Evolutionary conservation across 2,329 filamentous ascomycete species (phyloP).

Genomic region (Arthrobotrys iridis): DNA sequence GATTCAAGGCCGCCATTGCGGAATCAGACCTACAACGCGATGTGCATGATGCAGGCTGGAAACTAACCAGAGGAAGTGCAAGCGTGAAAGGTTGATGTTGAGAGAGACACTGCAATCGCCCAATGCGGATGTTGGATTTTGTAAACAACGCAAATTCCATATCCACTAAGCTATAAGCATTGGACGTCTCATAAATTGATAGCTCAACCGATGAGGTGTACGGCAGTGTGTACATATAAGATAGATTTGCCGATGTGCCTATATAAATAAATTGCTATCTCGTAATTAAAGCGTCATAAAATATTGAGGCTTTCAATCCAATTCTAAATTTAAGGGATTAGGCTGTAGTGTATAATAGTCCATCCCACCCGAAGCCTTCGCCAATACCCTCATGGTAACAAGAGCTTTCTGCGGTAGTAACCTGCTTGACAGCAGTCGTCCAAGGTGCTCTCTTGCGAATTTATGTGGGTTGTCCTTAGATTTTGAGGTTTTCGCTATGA

Average conservation of each 20-base stretch:
- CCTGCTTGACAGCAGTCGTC: not conserved
- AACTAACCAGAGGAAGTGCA: conserved; percentile 10
- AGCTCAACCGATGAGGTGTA: too few relatives aligned
- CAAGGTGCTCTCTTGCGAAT: conserved; percentile 9
- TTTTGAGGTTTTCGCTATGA: not conserved
- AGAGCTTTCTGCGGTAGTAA: conserved; percentile 30
- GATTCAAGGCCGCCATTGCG: not conserved
- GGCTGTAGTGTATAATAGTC: conserved; percentile 7
- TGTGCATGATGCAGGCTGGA: conserved; percentile 10
- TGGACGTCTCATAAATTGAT: too few relatives aligned
- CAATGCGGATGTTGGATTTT: not conserved
- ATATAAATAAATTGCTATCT: not conserved
- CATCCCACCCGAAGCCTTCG: conserved; percentile 16
- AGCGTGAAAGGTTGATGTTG: conserved; percentile 14
- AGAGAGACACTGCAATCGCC: not conserved
- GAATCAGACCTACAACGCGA: conserved; percentile 10
- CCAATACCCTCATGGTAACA: conserved; percentile 27
- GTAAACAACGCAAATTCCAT: not conserved
- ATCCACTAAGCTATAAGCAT: too few relatives aligned
- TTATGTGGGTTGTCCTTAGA: not conserved
- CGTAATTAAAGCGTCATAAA: too few relatives aligned
- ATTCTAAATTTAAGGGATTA: not conserved
- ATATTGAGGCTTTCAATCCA: not conserved
- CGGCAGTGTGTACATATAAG: not conserved
- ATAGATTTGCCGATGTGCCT: not conserved